Evolutionary conservation across 2,329 filamentous ascomycete species (phyloP), one percentile per base, ranked within the genome.

Genomic region (Neopestalotiopsis clavispora): DNA sequence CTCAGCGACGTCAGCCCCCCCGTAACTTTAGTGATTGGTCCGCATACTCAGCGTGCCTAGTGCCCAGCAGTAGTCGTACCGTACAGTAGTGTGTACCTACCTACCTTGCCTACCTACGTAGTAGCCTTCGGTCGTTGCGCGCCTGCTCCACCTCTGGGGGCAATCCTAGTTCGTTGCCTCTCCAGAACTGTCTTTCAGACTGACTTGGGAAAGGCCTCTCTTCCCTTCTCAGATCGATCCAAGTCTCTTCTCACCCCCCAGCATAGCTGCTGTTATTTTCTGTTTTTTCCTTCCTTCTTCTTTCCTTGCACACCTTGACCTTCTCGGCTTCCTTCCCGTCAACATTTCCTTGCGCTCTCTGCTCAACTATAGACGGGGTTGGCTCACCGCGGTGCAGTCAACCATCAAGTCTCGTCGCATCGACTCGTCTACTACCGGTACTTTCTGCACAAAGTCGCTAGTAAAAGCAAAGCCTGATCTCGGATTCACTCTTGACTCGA

Each of bases 141-240:
- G 52, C 61, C 67, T 62, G 20, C 52, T 62, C 61, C 68, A 67
- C 66, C 66, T 52, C 59, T 52, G 17, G 66, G 68, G 65, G 66
- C 68, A 65, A 68, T 28, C 56, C 61, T 69, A 69, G 20, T 38
- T 38, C 34, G 34, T 38, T 38, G 52, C 40, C 64, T 42, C 62
- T 57, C 42, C 30, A 64, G 68, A 66, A 61, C 45, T n/a, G 45
- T n/a, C 60, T 59, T 40, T 61, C 56, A 69, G 66, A 67, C 60
- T 69, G 66, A 49, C 61, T 69, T 69, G 66, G 69, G 69, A 68
- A 70, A 70, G 69, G 62, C 69, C 66, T 52, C 45, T 52, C 45
- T 52, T 52, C 45, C 45, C 45, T 52, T 68, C 66, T 67, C 40
- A 28, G 23, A 28, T 66, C 65, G 45, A 64, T 61, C 34, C 49